phyloP scores from a whole-genome alignment of 768 basidiomycete species.

The Lyophyllum atratum region DNA sequence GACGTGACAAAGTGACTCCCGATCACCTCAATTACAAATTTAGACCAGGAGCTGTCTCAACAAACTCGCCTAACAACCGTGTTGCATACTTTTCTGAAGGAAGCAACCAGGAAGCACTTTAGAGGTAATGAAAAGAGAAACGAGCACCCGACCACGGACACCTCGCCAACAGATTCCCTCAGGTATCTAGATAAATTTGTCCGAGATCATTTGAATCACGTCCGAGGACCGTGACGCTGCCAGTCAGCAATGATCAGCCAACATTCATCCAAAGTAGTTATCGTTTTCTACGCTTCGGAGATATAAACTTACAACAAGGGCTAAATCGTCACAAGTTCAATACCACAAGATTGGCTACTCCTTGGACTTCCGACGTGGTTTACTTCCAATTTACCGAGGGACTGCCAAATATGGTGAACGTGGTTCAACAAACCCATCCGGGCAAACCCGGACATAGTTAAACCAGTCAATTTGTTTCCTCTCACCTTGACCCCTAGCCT shows the following conservation, averaged over 20 bases:
- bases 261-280: too few species aligned
- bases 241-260: too few species aligned
- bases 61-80: neutral
- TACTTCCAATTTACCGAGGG: neutral
- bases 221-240: too few species aligned
- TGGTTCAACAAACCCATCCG: constrained; percentile 27
- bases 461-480: neutral
- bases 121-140: neutral
- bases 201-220: too few species aligned
- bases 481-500: neutral
- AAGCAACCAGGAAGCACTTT: neutral
- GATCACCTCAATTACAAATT: constrained; percentile 14
- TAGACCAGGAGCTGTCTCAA: constrained; percentile 8
- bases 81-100: neutral
- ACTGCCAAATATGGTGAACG: constrained; percentile 38
- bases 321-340: neutral
- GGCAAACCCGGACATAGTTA: constrained; percentile 7
- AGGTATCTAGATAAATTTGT: too few species aligned
- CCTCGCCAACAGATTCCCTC: neutral
- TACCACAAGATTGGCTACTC: neutral
- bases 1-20: constrained; percentile 20
- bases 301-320: neutral
- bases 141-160: neutral
- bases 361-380: neutral
- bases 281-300: too few species aligned